Conservation (phyloP, 202 grass and related monocot genomes). For the Cymbopogon flexuosus region DNA sequence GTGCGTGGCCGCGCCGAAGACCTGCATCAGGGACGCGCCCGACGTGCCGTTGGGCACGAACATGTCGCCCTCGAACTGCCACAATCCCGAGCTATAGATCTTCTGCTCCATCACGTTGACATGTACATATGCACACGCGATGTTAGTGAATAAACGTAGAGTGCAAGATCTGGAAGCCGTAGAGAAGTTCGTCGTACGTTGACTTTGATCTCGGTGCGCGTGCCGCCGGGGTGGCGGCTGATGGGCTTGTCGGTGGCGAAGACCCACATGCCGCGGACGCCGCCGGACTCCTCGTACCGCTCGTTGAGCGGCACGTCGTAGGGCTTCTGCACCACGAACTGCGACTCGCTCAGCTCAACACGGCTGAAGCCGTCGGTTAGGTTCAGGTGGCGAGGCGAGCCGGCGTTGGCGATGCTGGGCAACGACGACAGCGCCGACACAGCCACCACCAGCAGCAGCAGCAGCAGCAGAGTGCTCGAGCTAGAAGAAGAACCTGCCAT, state of each 20-base stretch:
- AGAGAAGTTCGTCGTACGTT: too few relatives aligned
- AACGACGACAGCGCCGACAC: too few relatives aligned
- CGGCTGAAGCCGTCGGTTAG: conserved; percentile 30
- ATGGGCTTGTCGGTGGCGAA: too few relatives aligned
- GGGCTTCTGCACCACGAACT: conserved; percentile 36
- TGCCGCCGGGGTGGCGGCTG: neutral
- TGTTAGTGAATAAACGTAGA: too few relatives aligned
- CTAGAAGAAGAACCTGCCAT: too few relatives aligned
- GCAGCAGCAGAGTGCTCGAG: neutral
- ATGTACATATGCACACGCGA: too few relatives aligned
- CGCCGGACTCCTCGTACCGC: conserved; percentile 14
- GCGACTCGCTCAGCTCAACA: neutral
- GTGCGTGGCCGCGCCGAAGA: conserved; percentile 28
- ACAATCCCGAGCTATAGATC: conserved; percentile 28
- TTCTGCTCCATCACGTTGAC: too few relatives aligned
- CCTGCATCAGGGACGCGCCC: conserved; percentile 40
- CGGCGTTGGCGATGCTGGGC: neutral
- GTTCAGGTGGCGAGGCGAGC: neutral
- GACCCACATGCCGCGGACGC: too few relatives aligned
- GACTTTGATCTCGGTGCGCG: neutral
- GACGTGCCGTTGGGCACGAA: conserved; percentile 30
- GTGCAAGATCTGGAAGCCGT: too few relatives aligned
- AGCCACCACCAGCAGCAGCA: neutral
- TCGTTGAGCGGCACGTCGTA: conserved; percentile 20
- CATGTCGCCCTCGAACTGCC: conserved; percentile 46